Evolutionary conservation across 2,329 filamentous ascomycete genomes (phyloP), one percentile per base, ranked within the genome.

Genomic region (Fusarium longipes): DNA sequence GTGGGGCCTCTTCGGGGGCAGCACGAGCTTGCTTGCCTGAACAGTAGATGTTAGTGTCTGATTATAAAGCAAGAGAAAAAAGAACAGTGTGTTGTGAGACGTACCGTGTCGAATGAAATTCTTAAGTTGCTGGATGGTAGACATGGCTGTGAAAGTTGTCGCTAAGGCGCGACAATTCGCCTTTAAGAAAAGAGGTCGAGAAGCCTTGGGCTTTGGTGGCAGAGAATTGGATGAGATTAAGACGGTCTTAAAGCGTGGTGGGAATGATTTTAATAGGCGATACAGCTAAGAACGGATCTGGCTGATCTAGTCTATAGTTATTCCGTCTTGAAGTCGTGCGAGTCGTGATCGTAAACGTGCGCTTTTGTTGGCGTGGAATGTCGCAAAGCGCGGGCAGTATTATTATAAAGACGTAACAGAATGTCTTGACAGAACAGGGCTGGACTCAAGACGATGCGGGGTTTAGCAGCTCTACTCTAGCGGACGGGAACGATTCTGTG

Each of bases 21-120:
- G 83, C 85, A 70, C 93, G 91, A 73, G 93, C 95, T 85, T 97
- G 93, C 84, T 97, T 97, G 81, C 95, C 87, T 89, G 40, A 58
- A 32, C 24, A 57, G 62, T 47, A 17, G 48, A 47, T 58, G 60
- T 67, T 40, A 71, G 65, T 47, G 8, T 27, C 42, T 52, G 49
- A 42, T 44, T 25, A 50, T 24, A 48, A 45, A 44, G 50, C 39
- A 36, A 22, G 51, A 39, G 27, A 36, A 20, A 40, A 48, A 47
- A 44, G 24, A 44, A 55, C 24, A 14, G 14, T 15, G 17, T 25
- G n/a, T 17, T 9, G 18, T 9, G 6, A 35, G 43, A 74, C 83
- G 57, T 82, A 89, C 87, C 95, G 84, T 97, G 95, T 71, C 95
- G 92, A 81, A 98, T 96, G 81, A 98, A 96, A 81, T 97, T 97